Base-by-base conservation (phyloP, 106 monocot genomes). In the Allium sativum region DNA sequence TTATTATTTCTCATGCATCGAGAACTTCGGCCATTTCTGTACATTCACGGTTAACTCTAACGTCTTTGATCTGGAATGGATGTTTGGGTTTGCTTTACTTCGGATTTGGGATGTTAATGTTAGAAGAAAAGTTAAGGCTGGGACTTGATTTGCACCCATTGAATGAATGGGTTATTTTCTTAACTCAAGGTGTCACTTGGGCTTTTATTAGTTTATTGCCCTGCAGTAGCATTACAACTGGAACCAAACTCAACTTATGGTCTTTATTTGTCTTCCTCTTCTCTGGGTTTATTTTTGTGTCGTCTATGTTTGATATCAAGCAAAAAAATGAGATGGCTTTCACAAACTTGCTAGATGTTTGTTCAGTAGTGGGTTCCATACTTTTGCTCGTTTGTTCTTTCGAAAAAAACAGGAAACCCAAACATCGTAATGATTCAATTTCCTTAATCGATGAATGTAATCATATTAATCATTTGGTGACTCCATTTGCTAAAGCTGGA, bases 351-450 rank as follows among this genome's bases (percentile, higher is more conserved):
- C 46, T 87, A 14, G 90, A 84, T 69, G 41, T 84, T 55, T 60
- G 84, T 12, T 79, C 72, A 21, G 55, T 96, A 41, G 87, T 78
- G 12, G 95, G 82, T 59, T 70, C 82, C 1, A 42, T 74, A 55
- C 18, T 89, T 14, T 42, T 80, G 12, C 65, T 89, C 31, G 0
- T 86, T 46, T 83, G 46, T 15, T 56, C 45, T 12, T 63, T 72
- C 15, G 65, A 68, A 16, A 20, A 20, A 14, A 51, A 51, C 15
- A 12, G 13, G 48, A 50, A 11, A 50, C 6, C 3, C 15, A 15
- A 50, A 50, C 13, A 50, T 11, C 13, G 8, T 50, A 50, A 15
- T 50, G 11, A 11, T 11, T 50, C 11, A 11, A 50, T 12, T 11
- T 15, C 48, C 15, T 50, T 50, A 15, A 50, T 12, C 48, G 6